Percentiles rank a stretch among this genome's conserved stretches.
These are phyloP conservation scores for Paxillus ammoniavirescens DNA, from an alignment of 768 basidiomycete species.

Conservation along the genomic window DNA sequence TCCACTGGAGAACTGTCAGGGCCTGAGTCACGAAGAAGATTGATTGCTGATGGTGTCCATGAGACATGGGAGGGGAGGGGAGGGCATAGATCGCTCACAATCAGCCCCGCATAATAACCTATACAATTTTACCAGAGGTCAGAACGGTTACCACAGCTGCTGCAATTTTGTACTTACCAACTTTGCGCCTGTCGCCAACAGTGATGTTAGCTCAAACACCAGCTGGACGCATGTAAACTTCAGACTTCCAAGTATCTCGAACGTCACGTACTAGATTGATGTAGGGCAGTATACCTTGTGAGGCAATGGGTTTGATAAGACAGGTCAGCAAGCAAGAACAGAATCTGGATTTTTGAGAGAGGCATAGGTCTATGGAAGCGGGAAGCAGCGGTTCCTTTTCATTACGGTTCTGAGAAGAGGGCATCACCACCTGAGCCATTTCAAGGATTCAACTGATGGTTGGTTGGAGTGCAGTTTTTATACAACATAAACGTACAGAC, in stretches of 20 bases:
- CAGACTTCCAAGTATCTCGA: neutral
- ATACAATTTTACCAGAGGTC: slow-evolving; percentile 25
- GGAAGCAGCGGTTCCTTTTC: too few relatives aligned
- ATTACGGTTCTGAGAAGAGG: too few relatives aligned
- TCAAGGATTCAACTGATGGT: too few relatives aligned
- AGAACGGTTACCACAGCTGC: neutral
- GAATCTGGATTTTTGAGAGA: too few relatives aligned
- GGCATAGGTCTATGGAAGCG: too few relatives aligned
- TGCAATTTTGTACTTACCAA: slow-evolving; percentile 40
- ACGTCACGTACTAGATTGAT: too few relatives aligned
- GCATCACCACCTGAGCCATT: too few relatives aligned
- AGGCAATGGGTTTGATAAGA: too few relatives aligned
- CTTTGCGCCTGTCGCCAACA: slow-evolving; percentile 22
- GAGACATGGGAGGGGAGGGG: neutral
- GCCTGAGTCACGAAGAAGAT: slow-evolving; percentile 77
- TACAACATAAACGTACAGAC: too few relatives aligned
- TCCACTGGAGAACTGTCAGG: slow-evolving; percentile 69
- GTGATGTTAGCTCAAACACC: slow-evolving; percentile 23
- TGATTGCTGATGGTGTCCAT: slow-evolving; percentile 51
- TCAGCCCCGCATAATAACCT: slow-evolving; percentile 70
- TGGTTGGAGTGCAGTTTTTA: too few relatives aligned
- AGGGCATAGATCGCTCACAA: slow-evolving; percentile 41
- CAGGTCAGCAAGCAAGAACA: too few relatives aligned
- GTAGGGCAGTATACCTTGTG: too few relatives aligned
- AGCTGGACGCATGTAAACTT: slow-evolving; percentile 18